Base-by-base conservation (phyloP, 768 basidiomycete species). In the Inosperma sp. region DNA sequence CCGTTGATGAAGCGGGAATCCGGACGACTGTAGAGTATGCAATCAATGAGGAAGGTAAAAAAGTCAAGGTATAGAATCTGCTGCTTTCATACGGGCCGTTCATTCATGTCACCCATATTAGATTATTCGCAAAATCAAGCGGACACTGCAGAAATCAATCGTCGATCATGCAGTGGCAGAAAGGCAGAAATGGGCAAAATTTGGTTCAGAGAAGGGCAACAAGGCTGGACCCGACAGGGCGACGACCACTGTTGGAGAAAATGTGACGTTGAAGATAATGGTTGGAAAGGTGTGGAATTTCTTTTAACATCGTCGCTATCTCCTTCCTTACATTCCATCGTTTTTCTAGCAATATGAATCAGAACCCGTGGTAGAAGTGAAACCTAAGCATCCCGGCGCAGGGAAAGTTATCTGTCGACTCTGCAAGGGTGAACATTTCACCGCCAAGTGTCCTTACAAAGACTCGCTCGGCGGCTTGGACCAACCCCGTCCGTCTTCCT, bases 361-460 rank as follows among this genome's bases (percentile, higher is more conserved):
- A 8, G 89, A 90, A 57, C 78, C 75, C 49, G 71, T 80, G 7
- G 76, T 78, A 9, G 86, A 87, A 60, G 81, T 87, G 51, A 65
- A 72, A 37, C 64, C 84, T 57, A 91, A 91, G 68, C 69, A 65
- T 9, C 82, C 83, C 1, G 92, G 91, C 53, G 83, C 83, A 17
- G 92, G 92, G 64, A 93, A 93, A 64, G 89, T 99, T 56, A 70
- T 78, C 36, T 99, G 96, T 78, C 80, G 96, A 56, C 72, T 96
- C 49, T 98, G 96, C 74, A 91, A 95, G 65, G 96, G 95, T 46
- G 88, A 88, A 56, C 96, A 98, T 73, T 98, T 94, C 70, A 99
- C 96, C 12, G 88, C 93, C 56, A 93, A 94, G 68, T 98, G 96
- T 78, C 96, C 96, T 5, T 94, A 93, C 79, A 96, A 93, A 71